Conservation (phyloP, 768 basidiomycete species). For the Mycena venus region DNA sequence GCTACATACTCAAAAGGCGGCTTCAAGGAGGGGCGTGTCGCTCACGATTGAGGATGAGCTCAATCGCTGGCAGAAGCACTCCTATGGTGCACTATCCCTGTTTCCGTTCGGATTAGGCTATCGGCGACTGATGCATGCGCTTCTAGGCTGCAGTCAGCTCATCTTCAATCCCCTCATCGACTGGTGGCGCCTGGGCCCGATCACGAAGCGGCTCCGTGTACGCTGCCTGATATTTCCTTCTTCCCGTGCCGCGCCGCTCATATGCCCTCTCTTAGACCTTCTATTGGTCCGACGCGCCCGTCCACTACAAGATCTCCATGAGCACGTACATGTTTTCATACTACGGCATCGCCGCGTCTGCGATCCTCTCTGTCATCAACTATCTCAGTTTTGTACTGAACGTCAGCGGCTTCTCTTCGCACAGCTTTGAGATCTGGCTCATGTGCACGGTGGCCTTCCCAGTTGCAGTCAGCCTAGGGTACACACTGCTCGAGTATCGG, state of each 20-base stretch:
- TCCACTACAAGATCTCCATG: constrained; percentile 89
- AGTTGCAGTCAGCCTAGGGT: constrained; percentile 79
- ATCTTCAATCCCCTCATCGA: constrained; percentile 85
- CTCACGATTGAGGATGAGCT: constrained; percentile 91
- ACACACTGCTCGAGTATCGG: constrained; percentile 80
- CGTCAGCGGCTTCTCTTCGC: constrained; percentile 83
- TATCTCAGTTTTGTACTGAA: constrained; percentile 83
- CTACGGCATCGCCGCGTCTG: constrained; percentile 76
- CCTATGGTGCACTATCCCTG: constrained; percentile 47
- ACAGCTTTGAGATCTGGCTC: constrained; percentile 85
- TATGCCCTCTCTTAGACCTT: constrained; percentile 57
- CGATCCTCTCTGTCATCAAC: constrained; percentile 78
- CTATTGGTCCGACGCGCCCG: constrained; percentile 80
- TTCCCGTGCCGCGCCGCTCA: too few species aligned
- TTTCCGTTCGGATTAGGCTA: not conserved
- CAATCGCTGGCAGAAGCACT: constrained; percentile 32
- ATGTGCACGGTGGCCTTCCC: constrained; percentile 82
- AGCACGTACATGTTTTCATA: constrained; percentile 77
- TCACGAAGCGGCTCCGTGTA: constrained; percentile 70
- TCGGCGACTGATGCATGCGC: not conserved
- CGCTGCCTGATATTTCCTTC: not conserved
- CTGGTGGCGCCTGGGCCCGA: constrained; percentile 85
- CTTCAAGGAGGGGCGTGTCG: constrained; percentile 94
- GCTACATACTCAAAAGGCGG: constrained; percentile 87
- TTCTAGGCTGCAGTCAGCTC: constrained; percentile 66